Evolutionary conservation across 805 yeast genomes (phyloP), one percentile per base, ranked within the genome.

Genomic region (Spathaspora hagerdaliae): DNA sequence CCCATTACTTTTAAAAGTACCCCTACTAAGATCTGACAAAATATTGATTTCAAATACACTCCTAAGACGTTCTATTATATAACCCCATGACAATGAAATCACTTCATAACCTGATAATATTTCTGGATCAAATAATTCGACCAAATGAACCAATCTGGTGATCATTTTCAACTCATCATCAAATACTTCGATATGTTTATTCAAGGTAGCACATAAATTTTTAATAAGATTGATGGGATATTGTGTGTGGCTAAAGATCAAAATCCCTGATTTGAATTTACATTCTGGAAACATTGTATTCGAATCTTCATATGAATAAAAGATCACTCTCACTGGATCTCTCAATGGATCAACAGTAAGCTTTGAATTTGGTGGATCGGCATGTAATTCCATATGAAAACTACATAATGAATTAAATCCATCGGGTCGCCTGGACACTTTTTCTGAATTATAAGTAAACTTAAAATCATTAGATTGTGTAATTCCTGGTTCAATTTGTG

Each of bases 11-110:
- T 76, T 75, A 24, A 48, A 54, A 1, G 57, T 63, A 0, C 83
- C 83, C 45, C 96, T 66, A 1, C 96, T 80, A 1, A 90, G 59
- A 37, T 79, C 76, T 0, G 72, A 67, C n/a, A 77, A 60, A 3
- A 89, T 51, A 52, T 87, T 85, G 10, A 75, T 63, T 2, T 76
- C 77, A 54, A 73, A 73, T 1, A 58, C 63, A 0, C 47, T 49
- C 13, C 69, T 59, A 45, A 78, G 74, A 39, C 99, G 61, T 43
- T 87, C 94, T 26, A 87, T 73, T 0, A 91, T 43, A 56, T 87
- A 94, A 0, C 99, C 98, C 98, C 98, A 92, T 0, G 97, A 87
- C 0, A 77, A 55, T 0, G 82, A 67, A 51, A 88, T 86, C 6
- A 88, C 75, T 56, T 94, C 99, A 60, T 77, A 94, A 0, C 97